Evolutionary conservation across 805 yeast species (phyloP).

Genomic region (Metschnikowia anglica): DNA sequence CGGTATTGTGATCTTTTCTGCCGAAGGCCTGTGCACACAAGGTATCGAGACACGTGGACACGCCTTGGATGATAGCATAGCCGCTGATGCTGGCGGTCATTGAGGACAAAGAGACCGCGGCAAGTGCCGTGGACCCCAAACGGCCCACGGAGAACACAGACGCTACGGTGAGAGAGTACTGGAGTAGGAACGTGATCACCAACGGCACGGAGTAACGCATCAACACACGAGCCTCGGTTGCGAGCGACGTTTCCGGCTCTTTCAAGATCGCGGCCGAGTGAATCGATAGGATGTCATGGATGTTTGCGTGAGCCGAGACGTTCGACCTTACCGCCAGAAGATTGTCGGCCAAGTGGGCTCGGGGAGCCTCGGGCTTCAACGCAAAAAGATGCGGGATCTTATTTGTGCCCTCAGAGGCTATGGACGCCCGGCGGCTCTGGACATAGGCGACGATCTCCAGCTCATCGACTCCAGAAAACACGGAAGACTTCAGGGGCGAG

Average conservation of each 20-base stretch:
- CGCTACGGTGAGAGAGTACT: slow-evolving; percentile 72
- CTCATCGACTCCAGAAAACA: slow-evolving; percentile 28
- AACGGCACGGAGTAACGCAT: slow-evolving; percentile 52
- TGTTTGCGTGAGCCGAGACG: slow-evolving; percentile 6
- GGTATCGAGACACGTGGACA: slow-evolving; percentile 77
- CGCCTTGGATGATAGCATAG: slow-evolving; percentile 71
- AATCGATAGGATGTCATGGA: slow-evolving; percentile 26
- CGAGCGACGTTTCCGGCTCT: slow-evolving; percentile 45
- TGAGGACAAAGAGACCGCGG: slow-evolving; percentile 71
- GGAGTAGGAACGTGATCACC: slow-evolving; percentile 64
- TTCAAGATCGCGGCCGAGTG: slow-evolving; percentile 21
- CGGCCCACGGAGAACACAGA: slow-evolving; percentile 77
- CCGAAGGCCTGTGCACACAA: slow-evolving; percentile 79
- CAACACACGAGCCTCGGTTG: slow-evolving; percentile 41
- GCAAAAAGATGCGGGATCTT: slow-evolving; percentile 19
- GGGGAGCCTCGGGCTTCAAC: slow-evolving; percentile 18
- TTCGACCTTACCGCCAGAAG: slow-evolving; percentile 16
- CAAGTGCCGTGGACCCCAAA: slow-evolving; percentile 67
- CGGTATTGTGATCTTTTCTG: slow-evolving; percentile 58
- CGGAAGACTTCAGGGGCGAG: slow-evolving; percentile 1
- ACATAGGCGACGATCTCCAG: slow-evolving; percentile 39
- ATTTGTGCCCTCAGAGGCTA: slow-evolving; percentile 32
- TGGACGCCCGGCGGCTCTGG: slow-evolving; percentile 40
- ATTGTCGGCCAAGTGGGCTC: slow-evolving; percentile 18
- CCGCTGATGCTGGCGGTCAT: slow-evolving; percentile 81